Base-by-base conservation (phyloP, 2,329 filamentous ascomycete species). In the Orbilia brochopaga region DNA sequence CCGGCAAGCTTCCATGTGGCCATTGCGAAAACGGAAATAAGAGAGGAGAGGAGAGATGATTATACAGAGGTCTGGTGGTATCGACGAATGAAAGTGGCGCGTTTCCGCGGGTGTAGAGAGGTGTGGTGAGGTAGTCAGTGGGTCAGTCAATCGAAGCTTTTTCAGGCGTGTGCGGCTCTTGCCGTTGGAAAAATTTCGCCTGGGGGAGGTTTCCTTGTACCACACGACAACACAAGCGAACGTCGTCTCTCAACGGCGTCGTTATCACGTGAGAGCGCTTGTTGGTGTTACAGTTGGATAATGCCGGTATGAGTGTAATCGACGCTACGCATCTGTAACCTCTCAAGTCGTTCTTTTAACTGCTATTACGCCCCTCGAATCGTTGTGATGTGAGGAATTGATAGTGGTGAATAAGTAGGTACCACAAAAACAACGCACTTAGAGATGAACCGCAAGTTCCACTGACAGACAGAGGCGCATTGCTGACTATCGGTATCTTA, bases 1-100 rank as follows among this genome's bases (percentile, higher is more conserved):
- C 63, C 50, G 64, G 75, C 64, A 23, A 75, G 73, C 72, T 75
- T 77, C 76, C 75, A 77, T 46, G 76, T 76, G 50, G 76, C 76
- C 76, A 77, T 77, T 74, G 64, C 40, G 58, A 74, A 67, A 54
- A n/a, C 35, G 59, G 44, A 35, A 46, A 8, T 32, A 32, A 4
- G 64, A 53, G 58, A 40, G 46, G 17, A 30, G 44, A 21, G 7
- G n/a, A 46, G 35, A 27, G 24, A 7, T 44, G 21, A 35, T 52
- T 23, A 21, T 27, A n/a, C 24, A 6, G 27, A 40, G 55, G 1
- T 21, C 40, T 50, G 35, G 23, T 19, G 44, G 40, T 51, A 42
- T 13, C 24, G 44, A 15, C 32, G 37, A 35, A 27, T 30, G 37
- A 27, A 17, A 27, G 56, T n/a, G n/a, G n/a, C 19, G 40, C 24